Percentiles rank a stretch among this genome's conserved stretches.
Conservation (phyloP, 768 basidiomycete genomes). For the Leccinum pellstonianum region DNA sequence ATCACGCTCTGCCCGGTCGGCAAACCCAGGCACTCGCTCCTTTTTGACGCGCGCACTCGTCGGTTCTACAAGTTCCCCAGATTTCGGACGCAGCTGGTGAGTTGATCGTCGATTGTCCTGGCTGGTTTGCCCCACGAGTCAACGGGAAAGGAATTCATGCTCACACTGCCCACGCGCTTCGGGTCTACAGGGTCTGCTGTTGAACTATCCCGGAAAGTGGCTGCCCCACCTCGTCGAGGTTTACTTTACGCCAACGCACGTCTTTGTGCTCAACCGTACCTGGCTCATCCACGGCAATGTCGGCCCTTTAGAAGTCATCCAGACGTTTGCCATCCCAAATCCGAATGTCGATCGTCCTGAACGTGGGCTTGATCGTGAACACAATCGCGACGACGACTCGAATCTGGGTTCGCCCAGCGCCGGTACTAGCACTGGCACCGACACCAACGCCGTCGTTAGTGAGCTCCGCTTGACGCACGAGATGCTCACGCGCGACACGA, state of each 20-base stretch:
- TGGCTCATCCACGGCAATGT: conserved; percentile 11
- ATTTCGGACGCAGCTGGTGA: conserved; percentile 18
- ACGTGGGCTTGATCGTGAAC: background rate
- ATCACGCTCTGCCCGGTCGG: conserved; percentile 13
- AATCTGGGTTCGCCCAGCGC: background rate
- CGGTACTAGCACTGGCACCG: background rate
- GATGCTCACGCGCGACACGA: conserved; percentile 5
- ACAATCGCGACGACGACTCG: background rate
- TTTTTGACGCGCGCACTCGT: conserved; percentile 15
- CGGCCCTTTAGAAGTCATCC: conserved; percentile 18
- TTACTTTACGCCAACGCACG: conserved; percentile 14
- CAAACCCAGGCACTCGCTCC: conserved; percentile 13
- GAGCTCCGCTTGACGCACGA: conserved; percentile 27
- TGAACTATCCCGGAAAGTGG: conserved; percentile 21
- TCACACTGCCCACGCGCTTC: background rate
- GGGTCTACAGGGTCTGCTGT: conserved; percentile 12
- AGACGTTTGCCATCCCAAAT: conserved; percentile 20
- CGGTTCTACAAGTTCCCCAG: conserved; percentile 24
- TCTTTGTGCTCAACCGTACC: conserved; percentile 18
- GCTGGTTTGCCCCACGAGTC: background rate
- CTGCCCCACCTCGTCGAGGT: conserved; percentile 20
- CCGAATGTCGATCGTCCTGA: background rate
- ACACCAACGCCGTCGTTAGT: background rate
- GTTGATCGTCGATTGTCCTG: background rate
- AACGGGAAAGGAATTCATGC: background rate